These are phyloP conservation scores for Tetrapisispora iriomotensis DNA, from an alignment of 805 yeast genomes.

Conservation along the genomic window DNA sequence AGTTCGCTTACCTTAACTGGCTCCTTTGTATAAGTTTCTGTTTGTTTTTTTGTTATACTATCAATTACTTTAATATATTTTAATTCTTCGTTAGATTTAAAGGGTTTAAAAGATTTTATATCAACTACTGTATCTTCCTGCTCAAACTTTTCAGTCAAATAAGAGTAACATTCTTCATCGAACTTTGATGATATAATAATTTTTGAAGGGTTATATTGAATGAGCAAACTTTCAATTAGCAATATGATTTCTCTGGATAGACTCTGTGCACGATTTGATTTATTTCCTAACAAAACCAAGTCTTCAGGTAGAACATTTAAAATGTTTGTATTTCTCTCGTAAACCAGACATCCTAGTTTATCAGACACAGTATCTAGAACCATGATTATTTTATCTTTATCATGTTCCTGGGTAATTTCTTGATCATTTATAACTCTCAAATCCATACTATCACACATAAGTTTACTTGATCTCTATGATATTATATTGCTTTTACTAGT, in stretches of 20 bases:
- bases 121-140: conserved; percentile 3
- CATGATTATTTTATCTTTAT: conserved; percentile 10
- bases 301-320: conserved; percentile 13
- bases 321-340: conserved; percentile 6
- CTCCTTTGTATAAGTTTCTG: neutral
- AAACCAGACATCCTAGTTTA: conserved; percentile 10
- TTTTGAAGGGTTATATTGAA: conserved; percentile 10
- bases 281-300: conserved; percentile 2
- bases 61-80: conserved; percentile 3
- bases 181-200: conserved; percentile 15
- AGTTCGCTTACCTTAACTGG: neutral
- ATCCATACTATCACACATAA: too few species aligned
- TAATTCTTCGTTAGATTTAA: conserved; percentile 8
- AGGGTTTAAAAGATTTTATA: neutral
- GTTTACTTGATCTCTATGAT: too few species aligned
- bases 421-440: too few species aligned
- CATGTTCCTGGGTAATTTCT: neutral
- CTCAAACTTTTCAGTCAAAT: neutral
- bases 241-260: conserved; percentile 9
- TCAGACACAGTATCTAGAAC: conserved; percentile 6
- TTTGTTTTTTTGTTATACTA: neutral
- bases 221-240: conserved; percentile 9
- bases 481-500: too few species aligned
- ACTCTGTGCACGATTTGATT: neutral
- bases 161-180: conserved; percentile 5